Percentiles rank a stretch among this genome's conserved stretches.
These are phyloP conservation scores for Letharia lupina DNA, from an alignment of 495 filamentous ascomycete species.

Conservation along the genomic window DNA sequence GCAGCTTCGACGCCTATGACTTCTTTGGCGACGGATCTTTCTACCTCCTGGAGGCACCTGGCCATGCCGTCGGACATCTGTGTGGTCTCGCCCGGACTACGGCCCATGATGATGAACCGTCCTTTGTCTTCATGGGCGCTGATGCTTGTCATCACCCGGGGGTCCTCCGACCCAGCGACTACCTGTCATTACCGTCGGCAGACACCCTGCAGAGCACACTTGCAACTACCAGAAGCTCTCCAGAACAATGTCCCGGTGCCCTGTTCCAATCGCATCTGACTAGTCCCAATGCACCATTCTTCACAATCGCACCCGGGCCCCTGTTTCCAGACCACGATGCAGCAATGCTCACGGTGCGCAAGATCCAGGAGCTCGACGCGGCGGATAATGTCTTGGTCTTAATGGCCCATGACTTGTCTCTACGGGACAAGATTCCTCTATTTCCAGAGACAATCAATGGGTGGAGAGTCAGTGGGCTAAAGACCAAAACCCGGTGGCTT, in stretches of 20 bases:
- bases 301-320: background rate
- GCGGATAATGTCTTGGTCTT: slow-evolving; percentile 17
- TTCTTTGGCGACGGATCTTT: slow-evolving; percentile 39
- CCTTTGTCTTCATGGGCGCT: slow-evolving; percentile 22
- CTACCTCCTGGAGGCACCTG: slow-evolving; percentile 38
- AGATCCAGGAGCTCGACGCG: slow-evolving; percentile 20
- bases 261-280: background rate
- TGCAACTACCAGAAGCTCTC: background rate
- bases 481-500: slow-evolving; percentile 2
- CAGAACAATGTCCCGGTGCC: slow-evolving; percentile 1
- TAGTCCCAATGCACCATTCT: slow-evolving; percentile 6
- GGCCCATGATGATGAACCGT: background rate
- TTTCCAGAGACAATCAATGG: slow-evolving; percentile 16
- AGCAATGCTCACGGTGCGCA: slow-evolving; percentile 12
- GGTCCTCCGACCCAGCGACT: slow-evolving; percentile 40
- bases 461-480: slow-evolving; percentile 7
- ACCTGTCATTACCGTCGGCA: slow-evolving; percentile 37
- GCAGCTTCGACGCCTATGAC: slow-evolving; percentile 46
- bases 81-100: slow-evolving; percentile 35
- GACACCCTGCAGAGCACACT: slow-evolving; percentile 28
- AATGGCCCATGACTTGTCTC: slow-evolving; percentile 19
- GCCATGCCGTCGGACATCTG: slow-evolving; percentile 38
- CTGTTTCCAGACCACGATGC: slow-evolving; percentile 10
- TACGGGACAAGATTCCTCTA: slow-evolving; percentile 13
- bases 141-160: slow-evolving; percentile 32